Conservation (phyloP, 192 early-diverging fungal species). For the Podila clonocystis region DNA sequence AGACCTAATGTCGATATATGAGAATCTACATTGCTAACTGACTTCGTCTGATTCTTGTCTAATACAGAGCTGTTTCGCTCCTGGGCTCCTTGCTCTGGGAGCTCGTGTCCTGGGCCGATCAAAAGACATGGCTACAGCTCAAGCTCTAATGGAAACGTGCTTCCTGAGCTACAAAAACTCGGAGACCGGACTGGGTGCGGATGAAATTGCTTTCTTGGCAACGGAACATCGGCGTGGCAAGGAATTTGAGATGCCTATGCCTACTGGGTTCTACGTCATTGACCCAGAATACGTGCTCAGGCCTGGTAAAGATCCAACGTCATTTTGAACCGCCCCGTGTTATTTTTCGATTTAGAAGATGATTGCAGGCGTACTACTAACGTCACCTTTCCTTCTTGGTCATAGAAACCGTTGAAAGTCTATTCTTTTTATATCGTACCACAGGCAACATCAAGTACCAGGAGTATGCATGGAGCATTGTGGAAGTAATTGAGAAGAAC, state of each 20-base stretch:
- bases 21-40: not conserved
- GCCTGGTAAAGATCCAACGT: constrained; percentile 14
- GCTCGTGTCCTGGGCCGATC: constrained; percentile 59
- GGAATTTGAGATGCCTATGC: constrained; percentile 33
- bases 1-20: not conserved
- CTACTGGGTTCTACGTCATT: constrained; percentile 24
- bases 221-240: constrained; percentile 14
- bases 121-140: constrained; percentile 67
- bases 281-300: constrained; percentile 59
- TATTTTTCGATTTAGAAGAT: not conserved
- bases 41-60: not conserved
- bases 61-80: constrained; percentile 74
- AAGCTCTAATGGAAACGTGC: constrained; percentile 74
- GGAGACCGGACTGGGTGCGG: constrained; percentile 27
- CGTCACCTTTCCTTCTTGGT: not conserved
- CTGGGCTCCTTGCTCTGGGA: constrained; percentile 73
- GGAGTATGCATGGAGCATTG: constrained; percentile 38
- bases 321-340: not conserved
- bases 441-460: constrained; percentile 41
- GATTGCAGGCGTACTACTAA: not conserved
- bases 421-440: constrained; percentile 32
- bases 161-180: constrained; percentile 51
- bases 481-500: constrained; percentile 26
- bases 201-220: constrained; percentile 37
- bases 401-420: constrained; percentile 25